Evolutionary conservation across 257 asterid genomes (phyloP).

Genomic region (Paulownia fortunei): DNA sequence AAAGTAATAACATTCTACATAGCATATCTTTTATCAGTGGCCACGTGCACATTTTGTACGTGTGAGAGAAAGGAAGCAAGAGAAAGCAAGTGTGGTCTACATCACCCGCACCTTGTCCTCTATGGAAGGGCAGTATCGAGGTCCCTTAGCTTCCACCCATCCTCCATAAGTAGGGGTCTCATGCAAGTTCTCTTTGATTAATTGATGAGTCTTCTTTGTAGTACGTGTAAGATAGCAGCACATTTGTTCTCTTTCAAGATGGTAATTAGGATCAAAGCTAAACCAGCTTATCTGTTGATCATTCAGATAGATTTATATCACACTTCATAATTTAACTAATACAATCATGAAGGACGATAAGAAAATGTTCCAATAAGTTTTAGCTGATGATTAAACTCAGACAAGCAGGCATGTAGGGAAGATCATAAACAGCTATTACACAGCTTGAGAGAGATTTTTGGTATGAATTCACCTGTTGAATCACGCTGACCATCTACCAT

Average conservation of each 20-base stretch:
- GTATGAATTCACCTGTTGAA: background rate
- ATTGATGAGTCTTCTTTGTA: constrained; percentile 84
- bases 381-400: constrained; percentile 18
- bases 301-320: constrained; percentile 26
- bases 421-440: background rate
- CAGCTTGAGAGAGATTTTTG: background rate
- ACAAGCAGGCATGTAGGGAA: background rate
- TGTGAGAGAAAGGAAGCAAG: no score
- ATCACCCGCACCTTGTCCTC: constrained; percentile 85
- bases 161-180: constrained; percentile 99
- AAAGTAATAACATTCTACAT: background rate
- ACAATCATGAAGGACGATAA: background rate
- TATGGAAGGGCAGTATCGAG: constrained; percentile 99
- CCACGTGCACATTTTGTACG: background rate
- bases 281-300: constrained; percentile 88
- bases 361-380: background rate
- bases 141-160: constrained; percentile 99
- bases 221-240: constrained; percentile 97
- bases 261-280: constrained; percentile 92
- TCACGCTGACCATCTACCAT: constrained; percentile 16
- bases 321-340: constrained; percentile 15
- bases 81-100: constrained; percentile 10
- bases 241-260: constrained; percentile 86
- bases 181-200: constrained; percentile 86
- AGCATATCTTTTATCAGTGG: constrained; percentile 17